Percentiles rank a stretch among this genome's conserved stretches.
phyloP scores from a whole-genome alignment of 192 early-diverging fungal genomes.

The Rhizophagus prolifer region DNA sequence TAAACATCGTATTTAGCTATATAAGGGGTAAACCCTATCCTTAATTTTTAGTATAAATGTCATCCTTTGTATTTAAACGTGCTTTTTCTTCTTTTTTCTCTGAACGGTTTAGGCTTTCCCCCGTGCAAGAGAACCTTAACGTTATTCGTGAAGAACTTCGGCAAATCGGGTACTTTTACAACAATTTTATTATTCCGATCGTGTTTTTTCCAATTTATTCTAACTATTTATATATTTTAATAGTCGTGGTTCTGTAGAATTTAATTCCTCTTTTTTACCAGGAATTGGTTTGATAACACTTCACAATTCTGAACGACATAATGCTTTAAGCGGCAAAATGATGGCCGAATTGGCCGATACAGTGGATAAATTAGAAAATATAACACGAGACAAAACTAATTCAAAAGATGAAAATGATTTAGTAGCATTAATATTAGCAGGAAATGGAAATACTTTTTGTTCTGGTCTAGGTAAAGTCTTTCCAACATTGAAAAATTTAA shows the following conservation, averaged over 20 bases:
- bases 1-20: too few species aligned
- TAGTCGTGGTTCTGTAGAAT: constrained; percentile 9
- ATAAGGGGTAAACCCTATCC: too few species aligned
- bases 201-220: background rate
- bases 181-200: background rate
- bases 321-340: constrained; percentile 61
- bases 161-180: background rate
- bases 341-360: constrained; percentile 59
- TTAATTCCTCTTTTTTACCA: constrained; percentile 8
- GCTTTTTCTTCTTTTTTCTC: background rate
- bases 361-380: constrained; percentile 48
- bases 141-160: constrained; percentile 14
- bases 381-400: background rate
- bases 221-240: background rate
- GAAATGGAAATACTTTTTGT: constrained; percentile 25
- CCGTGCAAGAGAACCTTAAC: background rate
- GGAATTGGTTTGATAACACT: constrained; percentile 17
- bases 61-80: background rate
- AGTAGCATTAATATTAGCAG: constrained; percentile 10
- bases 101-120: background rate
- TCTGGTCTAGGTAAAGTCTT: constrained; percentile 33
- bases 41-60: background rate
- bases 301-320: constrained; percentile 48
- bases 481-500: constrained; percentile 12
- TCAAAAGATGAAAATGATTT: background rate